These are phyloP conservation scores for bread wheat (Triticum aestivum) DNA, from an alignment of 176 grass and related monocot genomes.

Conservation along the genomic window IWGSC_CS_RefSeq_v2.1 NC_057795.1:645820725-645821224, in stretches of 20 bases:
- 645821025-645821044: background rate
- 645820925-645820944: constrained; percentile 41
- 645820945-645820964: background rate
- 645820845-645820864: background rate
- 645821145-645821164: background rate
- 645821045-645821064: too few relatives aligned
- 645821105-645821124: too few relatives aligned
- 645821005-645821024: too few relatives aligned
- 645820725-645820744: constrained; percentile 30
- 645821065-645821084: too few relatives aligned
- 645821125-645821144: background rate
- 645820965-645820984: background rate
- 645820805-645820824: constrained; percentile 45
- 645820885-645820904: background rate
- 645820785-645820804: constrained; percentile 59
- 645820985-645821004: background rate
- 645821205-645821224: background rate
- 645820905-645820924: background rate
- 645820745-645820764: background rate
- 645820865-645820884: constrained; percentile 13
- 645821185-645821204: background rate
- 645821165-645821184: background rate
- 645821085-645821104: too few relatives aligned
- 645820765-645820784: constrained; percentile 21
- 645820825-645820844: background rate